Percentiles rank a stretch among this genome's conserved stretches.
These are phyloP conservation scores for Umbelopsis ramanniana DNA, from an alignment of 192 early-diverging fungal species.

Conservation along the genomic window DNA sequence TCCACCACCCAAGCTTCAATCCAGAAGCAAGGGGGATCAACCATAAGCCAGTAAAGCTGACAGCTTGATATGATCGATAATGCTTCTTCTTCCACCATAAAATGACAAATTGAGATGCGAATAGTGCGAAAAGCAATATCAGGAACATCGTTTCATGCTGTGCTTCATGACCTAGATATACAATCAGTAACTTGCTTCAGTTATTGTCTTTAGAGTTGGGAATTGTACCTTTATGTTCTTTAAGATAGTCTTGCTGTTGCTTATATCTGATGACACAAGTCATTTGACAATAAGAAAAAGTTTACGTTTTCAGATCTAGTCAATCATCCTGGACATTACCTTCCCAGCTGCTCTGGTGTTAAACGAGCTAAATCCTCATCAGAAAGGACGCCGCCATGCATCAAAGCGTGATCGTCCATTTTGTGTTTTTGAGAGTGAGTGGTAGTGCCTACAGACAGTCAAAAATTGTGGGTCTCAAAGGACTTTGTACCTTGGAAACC, in stretches of 20 bases:
- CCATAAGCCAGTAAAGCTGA: constrained; percentile 57
- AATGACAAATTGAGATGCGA: constrained; percentile 62
- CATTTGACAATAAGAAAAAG: constrained; percentile 8
- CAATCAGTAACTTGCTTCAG: not conserved
- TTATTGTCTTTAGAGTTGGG: not conserved
- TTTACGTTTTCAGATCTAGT: not conserved
- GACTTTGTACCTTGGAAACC: too few species aligned
- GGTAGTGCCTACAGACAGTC: too few species aligned
- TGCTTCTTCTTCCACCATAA: constrained; percentile 65
- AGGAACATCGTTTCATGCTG: constrained; percentile 61
- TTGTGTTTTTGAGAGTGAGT: not conserved
- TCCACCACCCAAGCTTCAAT: constrained; percentile 39
- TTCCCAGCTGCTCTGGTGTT: constrained; percentile 26
- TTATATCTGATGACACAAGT: constrained; percentile 34
- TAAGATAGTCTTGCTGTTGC: constrained; percentile 33
- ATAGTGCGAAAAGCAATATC: constrained; percentile 56
- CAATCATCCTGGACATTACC: not conserved
- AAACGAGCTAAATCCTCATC: constrained; percentile 19
- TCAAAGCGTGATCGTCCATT: constrained; percentile 16
- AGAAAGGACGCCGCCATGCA: constrained; percentile 21
- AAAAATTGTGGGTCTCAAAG: too few species aligned
- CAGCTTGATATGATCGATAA: constrained; percentile 57
- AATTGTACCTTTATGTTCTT: constrained; percentile 38
- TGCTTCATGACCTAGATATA: constrained; percentile 49
- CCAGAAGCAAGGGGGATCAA: constrained; percentile 41